Evolutionary conservation across 257 asterid genomes (phyloP).

Genomic region (Fraxinus americana): DNA sequence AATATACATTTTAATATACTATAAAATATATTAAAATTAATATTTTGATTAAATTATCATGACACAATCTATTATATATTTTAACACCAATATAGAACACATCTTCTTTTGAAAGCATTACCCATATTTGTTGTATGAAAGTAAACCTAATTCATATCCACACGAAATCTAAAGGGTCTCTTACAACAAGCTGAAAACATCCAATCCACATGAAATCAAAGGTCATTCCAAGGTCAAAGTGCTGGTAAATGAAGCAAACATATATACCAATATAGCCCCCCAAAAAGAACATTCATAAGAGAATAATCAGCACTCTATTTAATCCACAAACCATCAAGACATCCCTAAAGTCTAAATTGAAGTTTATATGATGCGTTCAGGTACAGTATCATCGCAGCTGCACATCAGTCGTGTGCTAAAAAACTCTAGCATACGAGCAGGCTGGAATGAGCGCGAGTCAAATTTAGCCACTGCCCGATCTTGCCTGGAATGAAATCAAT

Average conservation of each 20-base stretch:
- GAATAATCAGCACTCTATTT: not conserved
- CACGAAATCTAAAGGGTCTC: no score
- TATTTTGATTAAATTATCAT: no score
- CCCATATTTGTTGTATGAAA: no score
- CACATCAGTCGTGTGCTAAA: not conserved
- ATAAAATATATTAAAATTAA: no score
- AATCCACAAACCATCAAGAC: not conserved
- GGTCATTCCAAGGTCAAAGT: not conserved
- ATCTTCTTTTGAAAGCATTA: no score
- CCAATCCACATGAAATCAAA: no score
- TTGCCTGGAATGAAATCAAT: constrained; percentile 49
- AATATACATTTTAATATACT: no score
- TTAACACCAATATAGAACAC: no score
- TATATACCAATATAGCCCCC: not conserved
- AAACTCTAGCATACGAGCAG: not conserved
- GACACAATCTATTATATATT: no score
- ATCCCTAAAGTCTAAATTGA: not conserved
- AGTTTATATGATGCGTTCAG: not conserved
- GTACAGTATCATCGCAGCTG: not conserved
- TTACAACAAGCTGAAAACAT: no score
- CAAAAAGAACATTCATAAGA: not conserved
- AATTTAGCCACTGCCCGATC: constrained; percentile 63
- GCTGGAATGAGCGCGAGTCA: not conserved
- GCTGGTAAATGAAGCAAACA: not conserved
- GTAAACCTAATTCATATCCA: no score